A percentile compares a stretch with the other conserved stretches of the same genome.
phyloP scores from a whole-genome alignment of 441 rosid species.

The Gossypium davidsonii region DNA sequence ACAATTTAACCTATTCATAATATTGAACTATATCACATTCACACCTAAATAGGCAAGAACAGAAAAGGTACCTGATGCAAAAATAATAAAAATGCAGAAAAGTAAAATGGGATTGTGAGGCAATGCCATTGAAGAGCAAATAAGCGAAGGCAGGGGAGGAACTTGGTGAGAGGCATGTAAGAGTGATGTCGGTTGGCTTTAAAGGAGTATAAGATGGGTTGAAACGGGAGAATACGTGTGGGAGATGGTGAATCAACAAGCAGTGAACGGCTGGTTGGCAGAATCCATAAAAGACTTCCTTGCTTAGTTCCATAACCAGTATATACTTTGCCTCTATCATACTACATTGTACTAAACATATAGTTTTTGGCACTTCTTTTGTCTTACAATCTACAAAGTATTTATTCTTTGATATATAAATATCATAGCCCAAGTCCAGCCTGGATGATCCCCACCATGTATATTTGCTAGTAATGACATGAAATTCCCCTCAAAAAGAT shows the following conservation, averaged over 20 bases:
- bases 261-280: neutral
- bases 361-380: neutral
- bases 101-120: constrained; percentile 16
- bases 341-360: neutral
- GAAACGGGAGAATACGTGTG: constrained; percentile 33
- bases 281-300: constrained; percentile 25
- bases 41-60: neutral
- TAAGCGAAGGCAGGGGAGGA: neutral
- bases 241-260: constrained; percentile 25
- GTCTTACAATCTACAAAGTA: neutral
- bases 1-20: too few relatives aligned
- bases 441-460: neutral
- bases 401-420: neutral
- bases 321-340: constrained; percentile 31
- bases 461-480: neutral
- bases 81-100: constrained; percentile 17
- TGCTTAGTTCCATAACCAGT: constrained; percentile 30
- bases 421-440: neutral
- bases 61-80: constrained; percentile 33
- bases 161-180: neutral
- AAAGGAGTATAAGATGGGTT: neutral
- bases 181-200: neutral
- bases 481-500: neutral
- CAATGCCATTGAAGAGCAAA: constrained; percentile 15
- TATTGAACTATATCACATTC: too few relatives aligned